Conservation (phyloP, 2,329 filamentous ascomycete genomes). For the Colletotrichum ledebouriae region DNA sequence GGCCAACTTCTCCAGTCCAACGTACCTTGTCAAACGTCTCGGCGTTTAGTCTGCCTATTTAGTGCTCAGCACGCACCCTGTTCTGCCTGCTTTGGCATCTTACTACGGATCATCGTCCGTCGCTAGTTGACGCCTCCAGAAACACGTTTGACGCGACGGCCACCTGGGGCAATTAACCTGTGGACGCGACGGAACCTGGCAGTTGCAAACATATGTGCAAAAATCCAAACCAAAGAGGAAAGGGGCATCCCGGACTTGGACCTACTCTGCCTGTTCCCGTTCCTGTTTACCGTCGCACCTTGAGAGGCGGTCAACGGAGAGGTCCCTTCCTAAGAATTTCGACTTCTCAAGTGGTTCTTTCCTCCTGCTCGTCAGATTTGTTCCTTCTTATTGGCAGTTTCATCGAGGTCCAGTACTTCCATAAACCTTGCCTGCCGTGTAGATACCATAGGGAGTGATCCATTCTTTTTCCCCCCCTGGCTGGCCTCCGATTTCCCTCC, state of each 20-base stretch:
- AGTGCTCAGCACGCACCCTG: slow-evolving; percentile 9
- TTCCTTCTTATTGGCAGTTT: background rate
- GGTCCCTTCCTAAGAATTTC: background rate
- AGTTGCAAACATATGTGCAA: background rate
- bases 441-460: background rate
- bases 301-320: background rate
- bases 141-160: slow-evolving; percentile 13
- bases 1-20: background rate
- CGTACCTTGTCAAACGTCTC: background rate
- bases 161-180: background rate
- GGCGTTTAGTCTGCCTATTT: background rate
- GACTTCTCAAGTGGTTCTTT: background rate
- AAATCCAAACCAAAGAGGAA: background rate
- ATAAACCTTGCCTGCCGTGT: background rate
- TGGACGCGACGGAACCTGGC: slow-evolving; percentile 1
- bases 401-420: too few relatives aligned
- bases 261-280: too few relatives aligned
- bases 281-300: too few relatives aligned
- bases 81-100: slow-evolving; percentile 7
- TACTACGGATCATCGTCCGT: slow-evolving; percentile 5
- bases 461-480: background rate
- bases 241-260: slow-evolving; percentile 2
- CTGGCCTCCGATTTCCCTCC: slow-evolving; percentile 15
- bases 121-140: background rate
- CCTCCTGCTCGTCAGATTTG: background rate